phyloP scores from a whole-genome alignment of 169 alveolate genomes.

The Theileria parva region DNA sequence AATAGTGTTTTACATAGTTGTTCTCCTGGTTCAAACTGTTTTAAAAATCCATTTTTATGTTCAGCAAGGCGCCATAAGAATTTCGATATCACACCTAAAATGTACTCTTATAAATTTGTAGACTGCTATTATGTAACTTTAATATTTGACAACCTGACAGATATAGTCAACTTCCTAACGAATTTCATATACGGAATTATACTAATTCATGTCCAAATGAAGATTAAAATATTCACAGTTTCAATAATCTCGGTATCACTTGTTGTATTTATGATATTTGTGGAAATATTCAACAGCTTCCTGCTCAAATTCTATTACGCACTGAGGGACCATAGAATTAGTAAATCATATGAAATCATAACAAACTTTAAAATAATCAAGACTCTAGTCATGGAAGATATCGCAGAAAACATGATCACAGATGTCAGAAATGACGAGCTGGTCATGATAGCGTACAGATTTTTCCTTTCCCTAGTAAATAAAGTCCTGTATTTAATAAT shows the following conservation, averaged over 20 bases:
- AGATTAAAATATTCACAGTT: slow-evolving; percentile 1
- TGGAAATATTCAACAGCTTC: slow-evolving; percentile 49
- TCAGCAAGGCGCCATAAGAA: slow-evolving; percentile 61
- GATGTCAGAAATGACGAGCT: slow-evolving; percentile 44
- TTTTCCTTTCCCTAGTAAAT: slow-evolving; percentile 25
- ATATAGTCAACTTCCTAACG: slow-evolving; percentile 20
- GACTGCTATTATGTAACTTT: slow-evolving; percentile 29
- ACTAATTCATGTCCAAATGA: slow-evolving; percentile 2
- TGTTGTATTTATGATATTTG: slow-evolving; percentile 8
- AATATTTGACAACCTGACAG: slow-evolving; percentile 33
- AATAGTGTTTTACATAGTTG: background rate
- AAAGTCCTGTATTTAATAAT: slow-evolving; percentile 5
- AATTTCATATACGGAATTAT: slow-evolving; percentile 23
- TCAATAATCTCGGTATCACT: slow-evolving; percentile 1
- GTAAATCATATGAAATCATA: slow-evolving; percentile 39
- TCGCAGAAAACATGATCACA: slow-evolving; percentile 41
- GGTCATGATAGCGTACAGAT: slow-evolving; percentile 22
- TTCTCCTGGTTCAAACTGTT: slow-evolving; percentile 8
- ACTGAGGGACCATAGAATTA: slow-evolving; percentile 42
- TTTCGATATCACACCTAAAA: slow-evolving; percentile 37
- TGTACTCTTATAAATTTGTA: slow-evolving; percentile 33
- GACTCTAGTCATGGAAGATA: slow-evolving; percentile 38
- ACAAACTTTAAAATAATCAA: slow-evolving; percentile 19
- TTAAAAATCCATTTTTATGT: slow-evolving; percentile 38
- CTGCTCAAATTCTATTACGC: slow-evolving; percentile 20